phyloP scores from a whole-genome alignment of 441 rosid genomes.

The Eruca vesicaria region DNA sequence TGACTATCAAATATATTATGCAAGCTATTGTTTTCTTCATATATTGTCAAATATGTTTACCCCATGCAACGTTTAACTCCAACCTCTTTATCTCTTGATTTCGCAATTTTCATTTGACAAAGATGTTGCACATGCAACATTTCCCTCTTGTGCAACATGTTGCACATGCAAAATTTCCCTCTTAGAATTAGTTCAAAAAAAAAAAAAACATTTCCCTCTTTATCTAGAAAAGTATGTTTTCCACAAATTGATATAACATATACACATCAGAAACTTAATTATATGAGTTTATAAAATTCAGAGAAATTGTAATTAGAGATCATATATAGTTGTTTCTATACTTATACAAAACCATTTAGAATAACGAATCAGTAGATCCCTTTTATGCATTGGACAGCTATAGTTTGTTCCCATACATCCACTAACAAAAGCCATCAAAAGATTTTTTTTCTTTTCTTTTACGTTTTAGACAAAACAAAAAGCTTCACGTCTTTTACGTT shows the following conservation, averaged over 20 bases:
- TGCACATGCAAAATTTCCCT: too few relatives aligned
- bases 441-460: neutral
- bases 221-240: too few relatives aligned
- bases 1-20: neutral
- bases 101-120: neutral
- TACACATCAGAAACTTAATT: neutral
- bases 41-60: neutral
- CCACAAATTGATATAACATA: neutral
- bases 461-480: conserved; percentile 2
- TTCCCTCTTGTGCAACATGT: too few relatives aligned
- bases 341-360: too few relatives aligned
- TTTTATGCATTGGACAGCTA: neutral
- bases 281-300: neutral
- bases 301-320: neutral
- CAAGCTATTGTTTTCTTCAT: neutral
- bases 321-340: neutral
- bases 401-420: conserved; percentile 7
- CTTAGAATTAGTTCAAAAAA: too few relatives aligned
- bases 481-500: conserved; percentile 5
- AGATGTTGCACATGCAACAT: too few relatives aligned
- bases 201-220: too few relatives aligned
- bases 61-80: too few relatives aligned
- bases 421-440: conserved; percentile 13
- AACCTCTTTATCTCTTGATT: too few relatives aligned
- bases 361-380: neutral